Conservation (phyloP, 306 rosid species). For the Senna tora region DNA sequence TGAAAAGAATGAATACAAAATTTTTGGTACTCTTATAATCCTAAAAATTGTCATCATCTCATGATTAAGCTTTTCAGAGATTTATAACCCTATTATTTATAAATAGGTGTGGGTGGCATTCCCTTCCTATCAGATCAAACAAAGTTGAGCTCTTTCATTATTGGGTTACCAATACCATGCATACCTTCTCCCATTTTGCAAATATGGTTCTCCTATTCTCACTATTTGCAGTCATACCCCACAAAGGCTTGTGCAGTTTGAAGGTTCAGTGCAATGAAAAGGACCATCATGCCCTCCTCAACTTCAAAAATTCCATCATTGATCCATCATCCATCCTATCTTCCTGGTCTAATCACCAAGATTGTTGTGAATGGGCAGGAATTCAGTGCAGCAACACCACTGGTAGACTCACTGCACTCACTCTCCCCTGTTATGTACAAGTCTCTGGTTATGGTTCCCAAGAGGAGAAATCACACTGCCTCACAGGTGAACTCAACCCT, state of each 20-base stretch:
- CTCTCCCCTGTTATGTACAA: conserved; percentile 15
- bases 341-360: not conserved
- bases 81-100: too few species aligned
- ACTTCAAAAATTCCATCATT: not conserved
- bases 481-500: conserved; percentile 9
- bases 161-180: not conserved
- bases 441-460: too few species aligned
- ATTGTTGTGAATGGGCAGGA: conserved; percentile 24
- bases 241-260: not conserved
- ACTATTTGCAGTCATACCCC: not conserved
- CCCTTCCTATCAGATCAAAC: too few species aligned
- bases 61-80: too few species aligned
- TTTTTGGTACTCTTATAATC: too few species aligned
- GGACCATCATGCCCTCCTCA: conserved; percentile 13
- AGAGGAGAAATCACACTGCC: conserved; percentile 5
- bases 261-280: conserved; percentile 26
- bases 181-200: not conserved
- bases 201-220: not conserved
- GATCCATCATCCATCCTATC: conserved; percentile 20
- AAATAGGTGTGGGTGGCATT: too few species aligned
- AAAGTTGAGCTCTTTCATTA: not conserved
- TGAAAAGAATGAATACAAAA: too few species aligned
- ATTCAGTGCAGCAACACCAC: not conserved
- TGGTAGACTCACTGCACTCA: not conserved
- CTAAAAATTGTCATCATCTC: too few species aligned